phyloP scores from a whole-genome alignment of 345 rosid species.

The Cardamine chenopodiifolia region DNA sequence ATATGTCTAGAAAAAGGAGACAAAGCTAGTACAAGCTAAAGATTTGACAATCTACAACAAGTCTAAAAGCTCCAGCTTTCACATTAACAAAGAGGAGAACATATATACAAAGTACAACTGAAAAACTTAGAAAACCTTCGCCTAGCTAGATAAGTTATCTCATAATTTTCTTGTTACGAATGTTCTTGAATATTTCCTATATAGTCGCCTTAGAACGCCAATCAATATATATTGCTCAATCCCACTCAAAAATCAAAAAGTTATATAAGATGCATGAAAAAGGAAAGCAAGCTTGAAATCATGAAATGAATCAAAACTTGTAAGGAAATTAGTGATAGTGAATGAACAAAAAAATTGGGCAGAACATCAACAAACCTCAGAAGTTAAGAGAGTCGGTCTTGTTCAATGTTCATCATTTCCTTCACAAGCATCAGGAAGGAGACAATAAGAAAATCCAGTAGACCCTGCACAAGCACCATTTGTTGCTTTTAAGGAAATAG shows the following conservation, averaged over 20 bases:
- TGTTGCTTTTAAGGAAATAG: conserved; percentile 36
- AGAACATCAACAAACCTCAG: conserved; percentile 29
- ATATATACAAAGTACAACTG: background rate
- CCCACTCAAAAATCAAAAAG: background rate
- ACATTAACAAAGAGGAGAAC: background rate
- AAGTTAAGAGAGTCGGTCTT: conserved; percentile 4
- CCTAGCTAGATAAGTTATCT: background rate
- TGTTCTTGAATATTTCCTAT: background rate
- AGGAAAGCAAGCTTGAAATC: conserved; percentile 3
- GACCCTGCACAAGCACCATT: conserved; percentile 18
- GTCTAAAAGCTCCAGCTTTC: background rate
- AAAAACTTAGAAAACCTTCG: background rate
- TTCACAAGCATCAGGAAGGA: conserved; percentile 17
- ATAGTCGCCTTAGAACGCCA: background rate
- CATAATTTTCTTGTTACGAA: background rate
- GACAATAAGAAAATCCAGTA: conserved; percentile 12
- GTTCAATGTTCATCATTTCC: conserved; percentile 28
- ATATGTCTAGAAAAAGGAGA: background rate
- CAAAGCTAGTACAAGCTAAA: background rate
- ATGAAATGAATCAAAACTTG: conserved; percentile 9
- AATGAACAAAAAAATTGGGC: background rate
- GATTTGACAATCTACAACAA: background rate
- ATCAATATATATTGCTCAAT: conserved; percentile 1
- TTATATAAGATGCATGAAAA: background rate
- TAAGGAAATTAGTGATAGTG: background rate